Base-by-base conservation (phyloP, 768 basidiomycete species). In the Naganishia vaughanmartiniae region DNA sequence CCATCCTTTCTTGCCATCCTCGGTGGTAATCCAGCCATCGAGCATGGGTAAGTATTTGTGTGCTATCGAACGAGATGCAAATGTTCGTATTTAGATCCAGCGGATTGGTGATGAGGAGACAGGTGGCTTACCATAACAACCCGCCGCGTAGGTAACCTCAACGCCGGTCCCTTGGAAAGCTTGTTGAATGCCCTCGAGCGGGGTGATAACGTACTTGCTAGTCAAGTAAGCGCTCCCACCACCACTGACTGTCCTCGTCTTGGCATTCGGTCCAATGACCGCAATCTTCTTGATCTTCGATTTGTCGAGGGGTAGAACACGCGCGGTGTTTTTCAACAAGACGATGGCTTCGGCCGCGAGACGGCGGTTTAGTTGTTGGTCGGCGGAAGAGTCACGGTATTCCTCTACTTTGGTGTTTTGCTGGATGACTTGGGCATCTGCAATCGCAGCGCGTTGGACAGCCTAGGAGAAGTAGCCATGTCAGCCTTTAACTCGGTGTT, bases 151-250 rank as follows among this genome's bases (percentile, higher is more conserved):
- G 33, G 80, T 76, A 60, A 88, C 80, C 2, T 84, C 82, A 21
- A 86, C 76, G 4, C 82, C 66, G 24, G 28, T 84, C 11, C 83
- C 77, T 2, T 85, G 84, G 1, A 84, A 84, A 56, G 83, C 84
- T 24, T 77, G 78, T 19, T 77, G 75, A 28, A 89, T 82, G 9
- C 87, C 88, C 21, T 87, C 84, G 74, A 82, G 87, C 1, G 88
- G 88, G 2, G 84, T 85, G 17, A 87, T 82, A 39, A 86, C 82
- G 79, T 89, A 89, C 4, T 87, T 87, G 4, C 89, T 82, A 72
- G 87, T 90, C 58, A 91, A 82, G 4, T 87, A 84, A 9, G 87
- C 87, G 26, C 88, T 88, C 24, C 89, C 89, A 31, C 89, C 89
- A 24, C 88, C 88, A 17, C 88, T 89, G 30, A 90, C 85, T 10